These are phyloP conservation scores for Aspergillus ostianus DNA, from an alignment of 495 filamentous ascomycete species.

Conservation along the genomic window DNA sequence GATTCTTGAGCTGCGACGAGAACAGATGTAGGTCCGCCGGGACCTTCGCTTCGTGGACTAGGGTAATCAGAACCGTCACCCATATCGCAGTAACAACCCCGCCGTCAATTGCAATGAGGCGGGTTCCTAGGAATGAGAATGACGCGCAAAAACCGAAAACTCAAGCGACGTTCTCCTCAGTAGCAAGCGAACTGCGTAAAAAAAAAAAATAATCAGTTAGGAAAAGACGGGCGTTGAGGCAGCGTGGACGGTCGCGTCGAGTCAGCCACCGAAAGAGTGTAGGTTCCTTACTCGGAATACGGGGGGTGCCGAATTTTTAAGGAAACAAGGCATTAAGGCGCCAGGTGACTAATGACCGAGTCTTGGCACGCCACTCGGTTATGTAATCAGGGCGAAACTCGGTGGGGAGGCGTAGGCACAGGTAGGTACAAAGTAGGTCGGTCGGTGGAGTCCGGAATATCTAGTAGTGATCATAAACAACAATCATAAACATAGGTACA, in stretches of 20 bases:
- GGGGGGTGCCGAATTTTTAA: constrained; percentile 35
- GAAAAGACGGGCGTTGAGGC: constrained; percentile 7
- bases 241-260: constrained; percentile 14
- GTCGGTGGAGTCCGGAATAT: background rate
- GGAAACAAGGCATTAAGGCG: constrained; percentile 30
- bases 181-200: background rate
- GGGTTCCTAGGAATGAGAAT: constrained; percentile 12
- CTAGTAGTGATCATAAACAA: background rate
- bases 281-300: constrained; percentile 15
- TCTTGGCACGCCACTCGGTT: constrained; percentile 21
- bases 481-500: background rate
- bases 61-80: constrained; percentile 53
- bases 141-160: constrained; percentile 2
- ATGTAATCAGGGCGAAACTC: background rate
- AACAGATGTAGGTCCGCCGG: constrained; percentile 37
- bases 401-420: constrained; percentile 5
- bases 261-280: constrained; percentile 13
- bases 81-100: constrained; percentile 41
- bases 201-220: background rate
- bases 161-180: background rate
- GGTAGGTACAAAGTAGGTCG: background rate
- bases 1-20: constrained; percentile 41
- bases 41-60: constrained; percentile 51
- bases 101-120: constrained; percentile 33
- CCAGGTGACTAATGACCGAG: constrained; percentile 21